Base-by-base conservation (phyloP, 768 basidiomycete genomes). In the Calvatia gigantea region DNA sequence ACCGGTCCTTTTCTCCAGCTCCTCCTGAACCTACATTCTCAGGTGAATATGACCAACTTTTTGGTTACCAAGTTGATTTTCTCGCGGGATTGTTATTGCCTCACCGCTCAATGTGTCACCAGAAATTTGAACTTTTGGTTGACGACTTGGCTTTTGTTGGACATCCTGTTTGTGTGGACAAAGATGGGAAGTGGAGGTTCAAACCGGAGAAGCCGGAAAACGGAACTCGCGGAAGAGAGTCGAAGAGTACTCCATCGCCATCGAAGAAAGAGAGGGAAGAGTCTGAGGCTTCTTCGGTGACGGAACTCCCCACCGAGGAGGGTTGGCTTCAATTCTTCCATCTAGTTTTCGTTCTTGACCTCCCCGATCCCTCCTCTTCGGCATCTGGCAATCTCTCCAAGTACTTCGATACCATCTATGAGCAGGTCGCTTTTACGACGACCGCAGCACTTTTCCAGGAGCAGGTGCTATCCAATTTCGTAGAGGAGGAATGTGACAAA, bases 111-210 rank as follows among this genome's bases (percentile, higher is more conserved):
- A 83, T 94, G 69, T 97, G 94, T 63, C 93, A 99, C 69, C 91
- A 93, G 68, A 92, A 92, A 64, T 98, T 97, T 65, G 94, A 96
- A 67, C 81, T 99, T 28, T 71, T 91, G 37, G 87, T 97, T 23
- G 94, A 98, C 66, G 87, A 94, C 62, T 77, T 98, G 23, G 91
- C 85, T 4, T 98, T 98, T 68, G 79, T 98, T 41, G 97, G 97
- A 0, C 95, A 98, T 68, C 97, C 96, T 1, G 94, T 98, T 2
- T 90, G 88, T 65, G 82, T 82, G 9, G 87, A 90, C 50, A 64
- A 74, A 27, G 85, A 87, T 61, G 90, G 87, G 1, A 75, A 65
- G 12, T 94, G 94, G 93, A 74, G 75, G 37, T 91, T 91, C 67
- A 83, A 79, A 64, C 73, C 75, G n/a, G 87, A 88, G 62, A 84